A percentile compares a stretch with the other conserved stretches of the same genome.
Evolutionary conservation across 768 basidiomycete genomes (phyloP).

Genomic region (Leccinum ochraceum): DNA sequence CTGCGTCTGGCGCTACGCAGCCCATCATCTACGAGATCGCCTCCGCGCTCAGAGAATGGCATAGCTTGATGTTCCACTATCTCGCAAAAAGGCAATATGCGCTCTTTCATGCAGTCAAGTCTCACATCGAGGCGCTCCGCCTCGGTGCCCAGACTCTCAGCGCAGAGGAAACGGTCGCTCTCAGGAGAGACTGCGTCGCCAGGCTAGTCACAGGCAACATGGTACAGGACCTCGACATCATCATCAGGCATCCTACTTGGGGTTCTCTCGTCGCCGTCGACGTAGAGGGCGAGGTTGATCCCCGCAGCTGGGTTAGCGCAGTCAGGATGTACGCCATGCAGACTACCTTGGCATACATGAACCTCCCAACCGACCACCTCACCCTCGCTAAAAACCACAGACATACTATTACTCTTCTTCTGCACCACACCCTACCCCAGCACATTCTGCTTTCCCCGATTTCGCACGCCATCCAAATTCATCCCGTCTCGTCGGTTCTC

Average conservation of each 20-base stretch:
- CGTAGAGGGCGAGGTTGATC: constrained; percentile 78
- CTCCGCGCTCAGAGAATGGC: constrained; percentile 95
- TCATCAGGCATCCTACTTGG: constrained; percentile 93
- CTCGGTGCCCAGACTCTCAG: constrained; percentile 86
- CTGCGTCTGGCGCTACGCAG: constrained; percentile 75
- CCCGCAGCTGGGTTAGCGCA: constrained; percentile 84
- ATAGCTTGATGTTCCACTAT: constrained; percentile 87
- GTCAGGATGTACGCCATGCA: constrained; percentile 93
- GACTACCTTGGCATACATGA: constrained; percentile 75
- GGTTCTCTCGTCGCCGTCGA: constrained; percentile 91
- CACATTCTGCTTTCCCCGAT: constrained; percentile 75
- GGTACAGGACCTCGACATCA: constrained; percentile 89
- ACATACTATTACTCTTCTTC: constrained; percentile 46
- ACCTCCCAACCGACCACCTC: constrained; percentile 44
- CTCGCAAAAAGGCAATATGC: constrained; percentile 87
- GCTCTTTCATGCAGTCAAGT: constrained; percentile 81
- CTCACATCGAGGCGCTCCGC: constrained; percentile 90
- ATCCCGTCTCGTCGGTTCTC: constrained; percentile 39
- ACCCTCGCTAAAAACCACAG: constrained; percentile 34
- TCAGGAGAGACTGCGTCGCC: constrained; percentile 85
- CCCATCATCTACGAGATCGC: constrained; percentile 98
- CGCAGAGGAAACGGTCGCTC: constrained; percentile 77
- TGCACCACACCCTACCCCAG: constrained; percentile 56
- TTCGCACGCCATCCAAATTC: constrained; percentile 28
- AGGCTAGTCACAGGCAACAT: constrained; percentile 89